These are phyloP conservation scores for Bassia scoparia DNA, from an alignment of 148 eudicot species.

Conservation along the genomic window DNA sequence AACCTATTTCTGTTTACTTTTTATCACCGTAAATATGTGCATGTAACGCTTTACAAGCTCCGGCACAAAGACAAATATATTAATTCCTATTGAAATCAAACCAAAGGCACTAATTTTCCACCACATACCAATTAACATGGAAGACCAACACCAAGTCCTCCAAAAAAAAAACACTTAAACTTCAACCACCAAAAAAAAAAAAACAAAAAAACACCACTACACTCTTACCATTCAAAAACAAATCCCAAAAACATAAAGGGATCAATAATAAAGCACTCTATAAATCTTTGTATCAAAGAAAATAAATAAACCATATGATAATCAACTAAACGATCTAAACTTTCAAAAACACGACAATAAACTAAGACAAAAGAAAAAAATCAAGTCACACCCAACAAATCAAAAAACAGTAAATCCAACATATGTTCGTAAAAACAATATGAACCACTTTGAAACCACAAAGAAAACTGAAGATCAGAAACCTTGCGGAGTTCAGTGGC, in stretches of 20 bases:
- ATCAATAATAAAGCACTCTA: neutral
- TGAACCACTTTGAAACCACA: neutral
- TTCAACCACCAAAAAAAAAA: neutral
- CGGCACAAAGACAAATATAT: too few species aligned
- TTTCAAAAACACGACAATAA: neutral
- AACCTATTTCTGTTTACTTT: neutral
- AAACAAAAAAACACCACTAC: neutral
- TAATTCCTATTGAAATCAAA: too few species aligned
- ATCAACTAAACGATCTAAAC: constrained; percentile 10
- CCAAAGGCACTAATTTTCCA: too few species aligned
- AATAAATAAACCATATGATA: neutral
- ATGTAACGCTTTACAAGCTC: too few species aligned
- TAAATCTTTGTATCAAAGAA: neutral
- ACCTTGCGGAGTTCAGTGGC: neutral
- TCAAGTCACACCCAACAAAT: too few species aligned
- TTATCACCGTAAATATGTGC: neutral
- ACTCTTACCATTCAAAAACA: neutral
- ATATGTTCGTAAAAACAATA: neutral
- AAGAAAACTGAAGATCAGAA: neutral
- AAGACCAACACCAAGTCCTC: neutral
- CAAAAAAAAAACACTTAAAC: too few species aligned
- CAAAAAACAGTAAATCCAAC: neutral
- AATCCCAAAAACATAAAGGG: neutral
- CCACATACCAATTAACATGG: neutral
- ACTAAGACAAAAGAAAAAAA: neutral